Conservation (phyloP, 495 filamentous ascomycete genomes). For the Trichoderma orchidacearum region DNA sequence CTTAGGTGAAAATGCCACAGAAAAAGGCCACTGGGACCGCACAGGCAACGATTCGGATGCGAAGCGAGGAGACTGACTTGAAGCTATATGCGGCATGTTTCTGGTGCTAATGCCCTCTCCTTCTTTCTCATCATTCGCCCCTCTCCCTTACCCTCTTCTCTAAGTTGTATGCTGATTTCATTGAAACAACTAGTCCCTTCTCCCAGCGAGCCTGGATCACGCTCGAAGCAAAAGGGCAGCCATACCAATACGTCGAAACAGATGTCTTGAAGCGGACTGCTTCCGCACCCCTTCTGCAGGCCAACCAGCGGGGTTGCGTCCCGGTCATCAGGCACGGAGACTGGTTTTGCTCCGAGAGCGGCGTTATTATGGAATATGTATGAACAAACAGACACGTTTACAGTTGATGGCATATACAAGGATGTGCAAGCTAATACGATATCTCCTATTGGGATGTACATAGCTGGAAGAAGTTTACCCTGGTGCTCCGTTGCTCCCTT, state of each 20-base stretch:
- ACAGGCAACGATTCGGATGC: slow-evolving; percentile 56
- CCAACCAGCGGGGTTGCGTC: slow-evolving; percentile 81
- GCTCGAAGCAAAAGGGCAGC: slow-evolving; percentile 69
- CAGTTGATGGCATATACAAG: neutral
- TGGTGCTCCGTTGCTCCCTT: slow-evolving; percentile 49
- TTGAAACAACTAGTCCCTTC: slow-evolving; percentile 34
- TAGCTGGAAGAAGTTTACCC: slow-evolving; percentile 67
- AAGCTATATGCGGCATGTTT: slow-evolving; percentile 87
- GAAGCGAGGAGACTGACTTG: slow-evolving; percentile 53
- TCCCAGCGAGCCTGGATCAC: slow-evolving; percentile 95
- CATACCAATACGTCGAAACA: slow-evolving; percentile 86
- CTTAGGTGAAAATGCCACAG: slow-evolving; percentile 56
- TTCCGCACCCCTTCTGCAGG: slow-evolving; percentile 59
- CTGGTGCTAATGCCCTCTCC: slow-evolving; percentile 45
- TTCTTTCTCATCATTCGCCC: neutral
- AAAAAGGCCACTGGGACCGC: slow-evolving; percentile 74
- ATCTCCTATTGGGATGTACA: neutral
- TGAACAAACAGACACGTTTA: slow-evolving; percentile 1
- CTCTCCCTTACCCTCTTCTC: neutral
- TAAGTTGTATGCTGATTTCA: too few species aligned
- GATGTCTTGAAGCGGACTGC: slow-evolving; percentile 68
- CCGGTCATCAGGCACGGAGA: slow-evolving; percentile 73
- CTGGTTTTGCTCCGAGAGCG: slow-evolving; percentile 81
- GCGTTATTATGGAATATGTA: slow-evolving; percentile 84
- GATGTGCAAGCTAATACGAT: neutral